These are phyloP conservation scores for Tolypocladium nubicola DNA, from an alignment of 2,329 filamentous ascomycete species.

Conservation along the genomic window DNA sequence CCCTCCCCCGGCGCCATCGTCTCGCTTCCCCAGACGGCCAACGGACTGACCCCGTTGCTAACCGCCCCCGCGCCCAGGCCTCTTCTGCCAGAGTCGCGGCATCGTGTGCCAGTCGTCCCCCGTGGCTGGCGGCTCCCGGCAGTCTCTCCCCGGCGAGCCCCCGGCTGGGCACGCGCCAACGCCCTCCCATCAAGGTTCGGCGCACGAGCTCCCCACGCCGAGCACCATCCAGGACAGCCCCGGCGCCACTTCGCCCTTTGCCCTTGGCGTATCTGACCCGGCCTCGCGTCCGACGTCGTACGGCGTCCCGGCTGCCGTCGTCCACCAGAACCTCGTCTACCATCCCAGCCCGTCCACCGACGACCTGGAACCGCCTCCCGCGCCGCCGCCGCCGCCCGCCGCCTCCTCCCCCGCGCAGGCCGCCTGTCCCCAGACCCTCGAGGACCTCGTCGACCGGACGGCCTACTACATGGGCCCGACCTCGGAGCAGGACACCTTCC, in stretches of 20 bases:
- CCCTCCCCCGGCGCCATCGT: too few relatives aligned
- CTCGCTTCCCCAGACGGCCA: background rate
- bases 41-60: background rate
- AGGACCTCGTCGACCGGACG: slow-evolving; percentile 29
- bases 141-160: background rate
- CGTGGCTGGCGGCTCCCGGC: background rate
- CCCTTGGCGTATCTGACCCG: background rate
- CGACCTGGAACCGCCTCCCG: background rate
- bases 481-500: slow-evolving; percentile 34
- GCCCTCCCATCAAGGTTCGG: background rate
- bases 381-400: background rate
- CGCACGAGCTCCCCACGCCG: slow-evolving; percentile 3
- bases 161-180: too few relatives aligned
- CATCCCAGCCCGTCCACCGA: background rate
- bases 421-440: slow-evolving; percentile 20
- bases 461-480: slow-evolving; percentile 34
- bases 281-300: background rate
- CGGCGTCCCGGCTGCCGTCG: slow-evolving; percentile 10
- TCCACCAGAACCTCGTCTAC: slow-evolving; percentile 13
- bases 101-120: slow-evolving; percentile 21
- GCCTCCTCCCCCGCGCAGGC: background rate
- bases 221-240: slow-evolving; percentile 5
- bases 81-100: slow-evolving; percentile 23
- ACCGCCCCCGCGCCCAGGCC: slow-evolving; percentile 11
- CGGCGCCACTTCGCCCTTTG: background rate